Evolutionary conservation across 2,329 filamentous ascomycete species (phyloP).

Genomic region (Pyrenophora seminiperda): DNA sequence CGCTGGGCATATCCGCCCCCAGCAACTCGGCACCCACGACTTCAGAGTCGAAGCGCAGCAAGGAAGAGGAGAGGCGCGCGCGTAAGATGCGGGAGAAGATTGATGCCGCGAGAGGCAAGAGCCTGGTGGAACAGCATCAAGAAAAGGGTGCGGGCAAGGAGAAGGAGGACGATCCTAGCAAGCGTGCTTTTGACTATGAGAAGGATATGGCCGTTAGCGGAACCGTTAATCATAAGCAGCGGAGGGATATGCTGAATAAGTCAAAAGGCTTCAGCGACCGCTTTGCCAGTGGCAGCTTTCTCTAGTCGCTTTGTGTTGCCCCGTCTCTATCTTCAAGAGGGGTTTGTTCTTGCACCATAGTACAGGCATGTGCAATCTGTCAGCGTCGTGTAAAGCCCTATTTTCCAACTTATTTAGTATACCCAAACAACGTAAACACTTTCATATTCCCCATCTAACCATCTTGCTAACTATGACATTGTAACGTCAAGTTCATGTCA

Average conservation of each 20-base stretch:
- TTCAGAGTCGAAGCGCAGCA: constrained; percentile 41
- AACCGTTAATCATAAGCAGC: constrained; percentile 73
- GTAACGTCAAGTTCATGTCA: no score
- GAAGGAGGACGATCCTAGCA: constrained; percentile 85
- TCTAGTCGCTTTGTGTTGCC: constrained; percentile 43
- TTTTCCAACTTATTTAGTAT: no score
- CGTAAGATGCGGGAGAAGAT: constrained; percentile 63
- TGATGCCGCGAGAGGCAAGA: constrained; percentile 51
- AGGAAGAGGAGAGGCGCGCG: constrained; percentile 53
- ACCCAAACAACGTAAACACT: no score
- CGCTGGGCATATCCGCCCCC: constrained; percentile 70
- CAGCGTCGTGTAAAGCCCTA: no score
- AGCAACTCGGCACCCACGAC: constrained; percentile 33
- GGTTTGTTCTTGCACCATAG: no score
- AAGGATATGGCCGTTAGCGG: constrained; percentile 87
- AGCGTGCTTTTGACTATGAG: constrained; percentile 84
- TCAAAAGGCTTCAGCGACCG: constrained; percentile 80
- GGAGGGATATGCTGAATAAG: constrained; percentile 77
- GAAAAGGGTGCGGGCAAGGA: constrained; percentile 61
- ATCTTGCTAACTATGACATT: no score
- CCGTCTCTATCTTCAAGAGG: no score
- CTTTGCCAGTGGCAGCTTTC: constrained; percentile 74
- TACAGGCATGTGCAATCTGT: background rate
- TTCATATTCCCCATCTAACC: no score
- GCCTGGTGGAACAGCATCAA: constrained; percentile 55